These are phyloP conservation scores for Wickerhamiella slavikovae DNA, from an alignment of 805 yeast genomes.

Conservation along the genomic window DNA sequence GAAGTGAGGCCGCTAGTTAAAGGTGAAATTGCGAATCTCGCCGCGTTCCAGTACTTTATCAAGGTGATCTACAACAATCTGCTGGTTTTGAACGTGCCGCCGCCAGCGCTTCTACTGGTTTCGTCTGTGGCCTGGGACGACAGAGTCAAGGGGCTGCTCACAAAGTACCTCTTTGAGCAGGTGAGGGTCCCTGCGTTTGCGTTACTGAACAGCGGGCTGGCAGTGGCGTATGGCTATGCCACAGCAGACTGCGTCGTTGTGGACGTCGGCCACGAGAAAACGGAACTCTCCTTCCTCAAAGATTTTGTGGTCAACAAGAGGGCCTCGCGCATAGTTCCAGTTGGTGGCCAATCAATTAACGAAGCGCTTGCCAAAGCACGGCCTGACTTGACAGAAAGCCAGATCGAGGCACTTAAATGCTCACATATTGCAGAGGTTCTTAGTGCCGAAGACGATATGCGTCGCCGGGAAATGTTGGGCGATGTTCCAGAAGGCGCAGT, in stretches of 20 bases:
- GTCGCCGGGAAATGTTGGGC: conserved; percentile 28
- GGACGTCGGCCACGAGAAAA: conserved; percentile 57
- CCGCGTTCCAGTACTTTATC: conserved; percentile 48
- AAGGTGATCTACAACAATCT: conserved; percentile 30
- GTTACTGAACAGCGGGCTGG: conserved; percentile 44
- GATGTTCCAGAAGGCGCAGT: conserved; percentile 12
- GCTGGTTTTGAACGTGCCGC: conserved; percentile 20
- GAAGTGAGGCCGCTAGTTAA: conserved; percentile 41
- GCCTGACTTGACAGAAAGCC: conserved; percentile 34
- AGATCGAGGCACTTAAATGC: conserved; percentile 54
- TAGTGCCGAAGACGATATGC: conserved; percentile 39
- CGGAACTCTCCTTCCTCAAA: conserved; percentile 63
- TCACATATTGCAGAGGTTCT: conserved; percentile 66
- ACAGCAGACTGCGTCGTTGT: conserved; percentile 49
- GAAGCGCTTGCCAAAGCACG: conserved; percentile 28
- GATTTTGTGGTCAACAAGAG: conserved; percentile 44
- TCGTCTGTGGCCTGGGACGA: conserved; percentile 54
- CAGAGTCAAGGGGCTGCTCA: conserved; percentile 40
- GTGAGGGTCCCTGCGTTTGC: conserved; percentile 55
- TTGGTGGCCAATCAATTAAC: conserved; percentile 53
- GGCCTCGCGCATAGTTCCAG: conserved; percentile 27
- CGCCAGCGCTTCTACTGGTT: conserved; percentile 45
- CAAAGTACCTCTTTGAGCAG: conserved; percentile 56
- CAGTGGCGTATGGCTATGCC: conserved; percentile 48
- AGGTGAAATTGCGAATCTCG: conserved; percentile 45